A percentile compares a stretch with the other conserved stretches of the same genome.
These are phyloP conservation scores for Ogataea pignaliae DNA, from an alignment of 805 yeast species.

Conservation along the genomic window DNA sequence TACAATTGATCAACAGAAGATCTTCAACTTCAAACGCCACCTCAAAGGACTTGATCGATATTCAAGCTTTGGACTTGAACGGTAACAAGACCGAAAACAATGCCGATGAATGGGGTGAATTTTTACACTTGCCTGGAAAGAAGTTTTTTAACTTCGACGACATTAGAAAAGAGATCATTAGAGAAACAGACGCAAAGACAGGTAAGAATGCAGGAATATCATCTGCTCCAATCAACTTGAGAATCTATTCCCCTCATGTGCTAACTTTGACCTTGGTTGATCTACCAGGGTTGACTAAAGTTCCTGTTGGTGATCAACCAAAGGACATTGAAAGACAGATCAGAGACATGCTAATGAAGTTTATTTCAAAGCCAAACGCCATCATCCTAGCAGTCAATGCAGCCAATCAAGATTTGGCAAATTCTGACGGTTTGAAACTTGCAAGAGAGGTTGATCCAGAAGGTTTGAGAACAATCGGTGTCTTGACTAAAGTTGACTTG, in stretches of 20 bases:
- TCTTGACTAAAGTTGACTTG: slow-evolving; percentile 89
- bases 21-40: slow-evolving; percentile 26
- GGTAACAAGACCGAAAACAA: slow-evolving; percentile 63
- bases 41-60: slow-evolving; percentile 36
- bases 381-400: slow-evolving; percentile 92
- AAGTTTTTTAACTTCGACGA: slow-evolving; percentile 84
- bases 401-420: slow-evolving; percentile 95
- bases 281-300: slow-evolving; percentile 95
- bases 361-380: slow-evolving; percentile 92
- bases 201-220: slow-evolving; percentile 87
- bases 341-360: slow-evolving; percentile 87
- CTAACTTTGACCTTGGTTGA: slow-evolving; percentile 92
- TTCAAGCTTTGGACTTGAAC: slow-evolving; percentile 39
- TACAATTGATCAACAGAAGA: slow-evolving; percentile 74
- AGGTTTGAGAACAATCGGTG: slow-evolving; percentile 94
- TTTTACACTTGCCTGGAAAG: slow-evolving; percentile 85
- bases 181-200: slow-evolving; percentile 83
- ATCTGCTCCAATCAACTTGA: slow-evolving; percentile 85
- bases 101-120: slow-evolving; percentile 94
- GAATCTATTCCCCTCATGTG: slow-evolving; percentile 92
- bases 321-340: slow-evolving; percentile 94
- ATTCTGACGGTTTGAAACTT: slow-evolving; percentile 90
- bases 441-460: slow-evolving; percentile 98
- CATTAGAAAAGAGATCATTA: slow-evolving; percentile 84
- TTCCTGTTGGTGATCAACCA: slow-evolving; percentile 99